Conservation (phyloP, 2,329 filamentous ascomycete species). For the Chrysoporthe puriensis region DNA sequence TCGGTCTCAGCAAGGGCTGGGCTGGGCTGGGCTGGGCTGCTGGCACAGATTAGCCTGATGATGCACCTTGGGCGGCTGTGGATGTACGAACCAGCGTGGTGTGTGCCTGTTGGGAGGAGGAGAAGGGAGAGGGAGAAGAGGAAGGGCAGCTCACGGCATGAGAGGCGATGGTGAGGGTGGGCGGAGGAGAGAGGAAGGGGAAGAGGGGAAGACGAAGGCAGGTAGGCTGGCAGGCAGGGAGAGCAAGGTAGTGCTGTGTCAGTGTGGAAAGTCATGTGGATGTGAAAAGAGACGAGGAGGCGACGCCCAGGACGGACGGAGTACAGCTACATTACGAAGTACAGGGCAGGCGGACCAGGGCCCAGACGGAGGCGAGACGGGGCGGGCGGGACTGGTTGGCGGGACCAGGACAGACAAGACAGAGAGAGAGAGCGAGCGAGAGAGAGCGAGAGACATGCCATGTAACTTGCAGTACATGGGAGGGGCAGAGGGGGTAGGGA, state of each 20-base stretch:
- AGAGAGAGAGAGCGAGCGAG: not conserved
- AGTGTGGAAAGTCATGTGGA: constrained; percentile 25
- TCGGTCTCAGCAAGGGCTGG: constrained; percentile 4
- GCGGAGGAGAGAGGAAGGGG: not conserved
- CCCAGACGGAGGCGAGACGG: constrained; percentile 15
- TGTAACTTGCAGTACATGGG: not conserved
- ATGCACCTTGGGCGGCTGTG: not conserved
- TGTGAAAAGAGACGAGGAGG: constrained; percentile 13
- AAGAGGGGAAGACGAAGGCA: not conserved
- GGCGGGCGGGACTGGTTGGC: not conserved
- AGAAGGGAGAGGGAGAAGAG: not conserved
- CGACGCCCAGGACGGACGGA: not conserved
- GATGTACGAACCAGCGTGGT: not conserved
- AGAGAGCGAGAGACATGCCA: not conserved
- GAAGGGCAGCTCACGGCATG: not conserved
- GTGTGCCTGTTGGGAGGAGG: not conserved
- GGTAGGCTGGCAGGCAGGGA: constrained; percentile 3
- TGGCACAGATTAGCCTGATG: not conserved
- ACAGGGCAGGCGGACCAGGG: constrained; percentile 4
- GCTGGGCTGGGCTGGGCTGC: not conserved
- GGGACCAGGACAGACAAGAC: not conserved
- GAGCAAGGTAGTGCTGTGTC: constrained; percentile 13
- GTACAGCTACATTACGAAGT: constrained; percentile 8
- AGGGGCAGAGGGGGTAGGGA: not conserved
- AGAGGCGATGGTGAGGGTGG: not conserved